phyloP scores from a whole-genome alignment of 495 filamentous ascomycete genomes.

The Paragyromitra xinjiangensis region DNA sequence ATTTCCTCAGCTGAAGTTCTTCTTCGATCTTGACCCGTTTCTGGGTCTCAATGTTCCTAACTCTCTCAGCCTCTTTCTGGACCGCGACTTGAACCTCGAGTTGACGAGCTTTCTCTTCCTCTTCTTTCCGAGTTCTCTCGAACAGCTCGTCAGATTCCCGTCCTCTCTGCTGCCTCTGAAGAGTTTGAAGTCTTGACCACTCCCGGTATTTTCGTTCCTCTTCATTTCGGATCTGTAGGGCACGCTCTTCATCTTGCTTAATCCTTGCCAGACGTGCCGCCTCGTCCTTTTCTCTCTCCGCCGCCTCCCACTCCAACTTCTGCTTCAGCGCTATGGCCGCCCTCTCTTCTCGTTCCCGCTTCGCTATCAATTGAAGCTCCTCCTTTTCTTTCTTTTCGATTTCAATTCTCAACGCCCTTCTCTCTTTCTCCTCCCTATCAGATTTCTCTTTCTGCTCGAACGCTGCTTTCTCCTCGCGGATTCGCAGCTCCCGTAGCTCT shows the following conservation, averaged over 20 bases:
- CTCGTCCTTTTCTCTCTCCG: slow-evolving; percentile 35
- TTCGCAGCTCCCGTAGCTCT: slow-evolving; percentile 34
- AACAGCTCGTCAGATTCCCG: slow-evolving; percentile 22
- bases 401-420: slow-evolving; percentile 27
- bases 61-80: slow-evolving; percentile 12
- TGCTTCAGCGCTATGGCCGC: slow-evolving; percentile 21
- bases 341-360: slow-evolving; percentile 40
- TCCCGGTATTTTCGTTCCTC: slow-evolving; percentile 38
- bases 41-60: slow-evolving; percentile 8
- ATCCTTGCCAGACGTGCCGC: slow-evolving; percentile 23
- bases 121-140: slow-evolving; percentile 10
- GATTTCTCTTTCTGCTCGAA: slow-evolving; percentile 39
- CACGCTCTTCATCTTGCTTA: slow-evolving; percentile 41
- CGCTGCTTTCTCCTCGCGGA: slow-evolving; percentile 37
- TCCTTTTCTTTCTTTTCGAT: slow-evolving; percentile 42
- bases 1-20: slow-evolving; percentile 14
- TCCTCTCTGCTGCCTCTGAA: slow-evolving; percentile 14
- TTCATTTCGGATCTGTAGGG: slow-evolving; percentile 2
- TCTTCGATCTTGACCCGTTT: slow-evolving; percentile 23
- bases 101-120: slow-evolving; percentile 31
- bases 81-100: slow-evolving; percentile 1
- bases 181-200: slow-evolving; percentile 32
- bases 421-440: slow-evolving; percentile 42
- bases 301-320: slow-evolving; percentile 43
- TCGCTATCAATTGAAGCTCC: slow-evolving; percentile 26